Evolutionary conservation across 2,329 filamentous ascomycete species (phyloP), one percentile per base, ranked within the genome.

Genomic region (Fusarium vanettenii): DNA sequence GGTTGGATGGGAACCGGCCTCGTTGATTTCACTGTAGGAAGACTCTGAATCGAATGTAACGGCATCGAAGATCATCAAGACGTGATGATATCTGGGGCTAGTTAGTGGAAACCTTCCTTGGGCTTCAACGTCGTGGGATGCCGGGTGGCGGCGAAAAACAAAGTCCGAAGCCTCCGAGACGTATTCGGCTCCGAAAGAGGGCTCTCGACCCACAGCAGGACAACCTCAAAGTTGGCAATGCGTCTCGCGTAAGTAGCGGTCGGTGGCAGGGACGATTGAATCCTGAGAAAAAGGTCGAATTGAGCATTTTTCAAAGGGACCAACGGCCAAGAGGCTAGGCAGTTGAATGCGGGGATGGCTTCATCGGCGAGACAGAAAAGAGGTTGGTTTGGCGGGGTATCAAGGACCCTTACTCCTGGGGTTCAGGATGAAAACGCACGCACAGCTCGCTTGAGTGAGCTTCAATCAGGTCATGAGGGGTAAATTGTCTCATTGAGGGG

Each of bases 381-480:
- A 74, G 71, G 67, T 45, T 67, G 48, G 70, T 64, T 48, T 61
- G 66, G 70, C 31, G 59, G 71, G 66, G 70, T 55, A 73, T 64
- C 10, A 73, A n/a, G 62, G 60, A 59, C 66, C 71, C 60, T 71
- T 60, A 48, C 31, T 55, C 64, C 64, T 61, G 25, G 64, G 64
- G 56, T 62, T 62, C 20, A 6, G 45, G 18, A 48, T 11, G 8
- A 50, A 43, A 20, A 11, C n/a, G 33, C 22, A 45, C 8, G 33
- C 22, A 45, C 22, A 59, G 14, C 61, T 65, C 55, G 69, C 27
- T 61, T 45, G 22, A 62, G 37, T 33, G n/a, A 66, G 37, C 35
- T 66, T 61, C 31, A 56, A 41, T 56, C 56, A 50, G 59, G 56
- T 18, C 31, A 37, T 52, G 50, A 37, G 52, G 37, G 45, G 64